Base-by-base conservation (phyloP, 306 rosid genomes). In the Macrotyloma uniflorum region DNA sequence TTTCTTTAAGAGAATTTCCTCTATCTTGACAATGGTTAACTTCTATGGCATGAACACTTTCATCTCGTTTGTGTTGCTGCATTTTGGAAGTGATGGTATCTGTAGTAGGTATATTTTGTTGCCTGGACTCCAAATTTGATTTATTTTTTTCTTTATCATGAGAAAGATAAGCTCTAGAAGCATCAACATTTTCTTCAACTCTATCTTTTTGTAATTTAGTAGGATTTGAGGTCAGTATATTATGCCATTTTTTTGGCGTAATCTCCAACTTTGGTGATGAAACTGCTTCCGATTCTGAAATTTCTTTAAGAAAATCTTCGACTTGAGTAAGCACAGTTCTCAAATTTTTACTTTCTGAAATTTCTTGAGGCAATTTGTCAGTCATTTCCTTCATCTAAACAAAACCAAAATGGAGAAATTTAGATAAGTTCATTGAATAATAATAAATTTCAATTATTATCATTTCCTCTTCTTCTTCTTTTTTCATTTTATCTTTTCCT, bases 361-460 rank as follows among this genome's bases (percentile, higher is more conserved):
- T 79, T 45, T 92, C 95, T 42, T 57, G 59, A 46, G 91, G 87
- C 73, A 92, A 59, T 83, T 82, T 88, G 83, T 86, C 79, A 51
- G 63, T 70, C 43, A 84, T 59, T 73, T 85, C 85, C 83, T 89
- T 91, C 71, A 91, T 47, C 98, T 92, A 86, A 69, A 78, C 42
- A 57, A 81, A 73, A 72, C 12, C 14, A 72, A 81, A 38, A 49
- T 20, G 24, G 59, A 70, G 9, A 75, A 86, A 57, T 71, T 19
- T 28, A 51, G 35, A 43, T 23, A 73, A 47, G 74, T 78, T 85
- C 30, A 50, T 69, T 61, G 59, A 63, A 53, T 23, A 64, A 59
- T 42, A 47, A 23, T 19, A 43, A 24, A 40, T 22, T 58, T 28
- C 46, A 20, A 63, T 20, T 40, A 28, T 30, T 43, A 23, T n/a